A percentile compares a stretch with the other conserved stretches of the same genome.
Evolutionary conservation across 306 rosid genomes (phyloP).

Genomic region (Glycine latifolia): DNA sequence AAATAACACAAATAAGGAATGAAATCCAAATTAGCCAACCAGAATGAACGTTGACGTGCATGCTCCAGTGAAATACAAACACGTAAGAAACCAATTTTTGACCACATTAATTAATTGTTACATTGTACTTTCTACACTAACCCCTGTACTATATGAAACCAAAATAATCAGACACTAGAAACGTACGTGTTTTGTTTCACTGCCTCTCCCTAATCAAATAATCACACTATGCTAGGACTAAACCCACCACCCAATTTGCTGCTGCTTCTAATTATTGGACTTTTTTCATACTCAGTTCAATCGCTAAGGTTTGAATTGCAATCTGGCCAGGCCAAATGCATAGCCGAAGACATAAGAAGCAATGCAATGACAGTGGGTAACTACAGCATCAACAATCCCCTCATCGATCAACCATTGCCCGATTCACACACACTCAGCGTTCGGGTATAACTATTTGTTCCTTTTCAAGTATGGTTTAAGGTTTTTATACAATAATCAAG

Average conservation of each 20-base stretch:
- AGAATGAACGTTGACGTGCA: not conserved
- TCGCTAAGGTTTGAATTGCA: slow-evolving; percentile 72
- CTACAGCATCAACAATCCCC: slow-evolving; percentile 58
- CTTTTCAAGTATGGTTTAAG: not conserved
- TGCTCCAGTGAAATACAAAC: slow-evolving; percentile 31
- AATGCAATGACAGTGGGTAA: slow-evolving; percentile 70
- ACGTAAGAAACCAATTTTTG: slow-evolving; percentile 10
- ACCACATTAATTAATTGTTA: not conserved
- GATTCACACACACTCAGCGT: slow-evolving; percentile 60
- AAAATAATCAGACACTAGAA: not conserved
- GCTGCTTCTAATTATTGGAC: slow-evolving; percentile 43
- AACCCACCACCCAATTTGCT: not conserved
- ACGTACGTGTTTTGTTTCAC: not conserved
- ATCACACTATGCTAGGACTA: slow-evolving; percentile 24
- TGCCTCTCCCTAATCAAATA: not conserved
- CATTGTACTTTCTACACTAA: not conserved
- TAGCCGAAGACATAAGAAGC: slow-evolving; percentile 60
- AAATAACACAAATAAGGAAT: not conserved
- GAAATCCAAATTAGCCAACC: not conserved
- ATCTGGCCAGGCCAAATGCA: slow-evolving; percentile 67
- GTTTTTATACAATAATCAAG: not conserved
- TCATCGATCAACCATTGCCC: slow-evolving; percentile 56
- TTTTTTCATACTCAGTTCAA: slow-evolving; percentile 49
- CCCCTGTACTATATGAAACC: not conserved
- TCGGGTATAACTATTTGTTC: slow-evolving; percentile 46